A percentile compares a stretch with the other conserved stretches of the same genome.
Conservation (phyloP, 768 basidiomycete species). For the Russula earlei region DNA sequence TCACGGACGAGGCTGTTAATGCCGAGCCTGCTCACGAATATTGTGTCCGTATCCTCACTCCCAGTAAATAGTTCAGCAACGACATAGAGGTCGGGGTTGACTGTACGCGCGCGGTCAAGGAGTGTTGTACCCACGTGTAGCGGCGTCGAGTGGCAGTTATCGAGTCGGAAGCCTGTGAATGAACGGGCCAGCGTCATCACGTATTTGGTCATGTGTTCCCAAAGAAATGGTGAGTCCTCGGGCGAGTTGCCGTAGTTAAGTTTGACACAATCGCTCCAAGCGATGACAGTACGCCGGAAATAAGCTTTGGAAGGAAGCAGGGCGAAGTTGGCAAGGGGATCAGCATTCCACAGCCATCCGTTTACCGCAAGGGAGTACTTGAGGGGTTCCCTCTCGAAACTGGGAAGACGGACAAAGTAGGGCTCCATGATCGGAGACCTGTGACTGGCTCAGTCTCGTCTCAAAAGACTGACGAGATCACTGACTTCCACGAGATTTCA, state of each 20-base stretch:
- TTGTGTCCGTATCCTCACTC: constrained; percentile 82
- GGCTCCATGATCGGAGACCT: constrained; percentile 81
- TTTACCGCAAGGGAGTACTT: constrained; percentile 89
- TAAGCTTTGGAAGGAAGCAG: constrained; percentile 88
- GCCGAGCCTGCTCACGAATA: constrained; percentile 87
- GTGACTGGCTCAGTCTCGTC: not conserved
- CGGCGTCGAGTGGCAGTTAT: constrained; percentile 98
- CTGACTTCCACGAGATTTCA: constrained; percentile 65
- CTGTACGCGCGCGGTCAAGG: constrained; percentile 82
- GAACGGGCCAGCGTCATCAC: constrained; percentile 67
- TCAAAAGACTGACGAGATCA: constrained; percentile 16
- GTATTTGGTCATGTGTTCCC: constrained; percentile 84
- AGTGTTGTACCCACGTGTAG: constrained; percentile 91
- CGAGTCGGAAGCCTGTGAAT: constrained; percentile 95
- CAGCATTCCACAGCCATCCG: constrained; percentile 97
- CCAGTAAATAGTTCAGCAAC: constrained; percentile 98
- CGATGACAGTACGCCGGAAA: constrained; percentile 91
- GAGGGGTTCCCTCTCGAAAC: constrained; percentile 37
- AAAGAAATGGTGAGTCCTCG: constrained; percentile 61
- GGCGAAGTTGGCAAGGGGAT: constrained; percentile 93
- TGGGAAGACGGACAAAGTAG: constrained; percentile 81
- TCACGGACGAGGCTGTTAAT: constrained; percentile 92
- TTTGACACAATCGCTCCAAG: constrained; percentile 98
- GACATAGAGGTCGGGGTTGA: constrained; percentile 89
- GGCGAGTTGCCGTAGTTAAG: constrained; percentile 67